Evolutionary conservation across 129 eudicot species (phyloP).

Genomic region (Saposhnikovia divaricata): DNA sequence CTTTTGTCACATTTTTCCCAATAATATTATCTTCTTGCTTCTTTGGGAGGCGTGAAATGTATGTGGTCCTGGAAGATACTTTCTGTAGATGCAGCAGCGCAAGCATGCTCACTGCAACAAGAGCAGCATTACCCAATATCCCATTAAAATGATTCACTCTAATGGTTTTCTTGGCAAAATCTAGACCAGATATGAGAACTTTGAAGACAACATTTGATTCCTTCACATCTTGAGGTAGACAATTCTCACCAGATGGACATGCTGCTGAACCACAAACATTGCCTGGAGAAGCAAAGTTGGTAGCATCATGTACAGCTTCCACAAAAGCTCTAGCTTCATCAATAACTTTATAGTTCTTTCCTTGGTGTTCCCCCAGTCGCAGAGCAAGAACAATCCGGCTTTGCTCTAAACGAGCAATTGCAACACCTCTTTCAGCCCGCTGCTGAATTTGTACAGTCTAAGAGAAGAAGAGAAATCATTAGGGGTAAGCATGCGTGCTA

Average conservation of each 20-base stretch:
- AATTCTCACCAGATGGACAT: slow-evolving; percentile 22
- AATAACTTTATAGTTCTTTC: slow-evolving; percentile 71
- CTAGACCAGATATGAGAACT: slow-evolving; percentile 39
- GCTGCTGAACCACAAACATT: slow-evolving; percentile 9
- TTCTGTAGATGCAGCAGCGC: slow-evolving; percentile 70
- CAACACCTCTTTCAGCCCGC: slow-evolving; percentile 77
- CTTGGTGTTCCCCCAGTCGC: slow-evolving; percentile 84
- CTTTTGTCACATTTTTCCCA: slow-evolving; percentile 32
- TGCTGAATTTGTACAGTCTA: slow-evolving; percentile 86
- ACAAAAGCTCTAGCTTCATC: slow-evolving; percentile 84
- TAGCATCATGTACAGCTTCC: slow-evolving; percentile 56
- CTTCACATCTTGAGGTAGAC: slow-evolving; percentile 24
- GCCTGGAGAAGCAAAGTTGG: slow-evolving; percentile 38
- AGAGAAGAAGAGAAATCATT: neutral
- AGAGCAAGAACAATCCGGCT: slow-evolving; percentile 83
- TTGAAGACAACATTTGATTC: slow-evolving; percentile 42
- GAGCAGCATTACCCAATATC: slow-evolving; percentile 70
- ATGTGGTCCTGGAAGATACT: slow-evolving; percentile 28
- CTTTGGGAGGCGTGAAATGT: slow-evolving; percentile 24
- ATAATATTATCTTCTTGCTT: slow-evolving; percentile 26
- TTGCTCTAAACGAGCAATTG: slow-evolving; percentile 78
- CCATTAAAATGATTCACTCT: slow-evolving; percentile 49
- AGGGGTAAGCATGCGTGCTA: neutral
- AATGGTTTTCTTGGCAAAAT: slow-evolving; percentile 46
- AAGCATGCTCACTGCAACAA: slow-evolving; percentile 80